These are phyloP conservation scores for Phyllosticta citribraziliensis DNA, from an alignment of 2,329 filamentous ascomycete species.

Conservation along the genomic window DNA sequence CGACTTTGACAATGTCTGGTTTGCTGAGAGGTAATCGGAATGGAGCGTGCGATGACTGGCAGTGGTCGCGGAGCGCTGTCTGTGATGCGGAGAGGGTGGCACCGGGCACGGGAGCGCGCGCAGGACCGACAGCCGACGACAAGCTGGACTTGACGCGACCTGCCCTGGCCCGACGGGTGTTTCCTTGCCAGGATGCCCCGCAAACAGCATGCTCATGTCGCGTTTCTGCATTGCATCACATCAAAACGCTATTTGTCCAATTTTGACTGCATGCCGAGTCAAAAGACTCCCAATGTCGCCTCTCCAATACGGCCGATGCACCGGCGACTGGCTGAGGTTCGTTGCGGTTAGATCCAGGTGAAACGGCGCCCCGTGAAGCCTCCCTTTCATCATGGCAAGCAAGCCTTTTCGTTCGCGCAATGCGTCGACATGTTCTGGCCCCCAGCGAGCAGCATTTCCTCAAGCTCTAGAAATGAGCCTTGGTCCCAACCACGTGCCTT, in stretches of 20 bases:
- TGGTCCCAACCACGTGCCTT: not conserved
- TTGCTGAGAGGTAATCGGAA: not conserved
- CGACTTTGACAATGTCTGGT: not conserved
- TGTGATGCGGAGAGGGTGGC: too few relatives aligned
- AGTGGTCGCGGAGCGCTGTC: not conserved
- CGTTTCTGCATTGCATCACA: not conserved
- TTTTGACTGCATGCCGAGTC: not conserved
- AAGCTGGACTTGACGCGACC: not conserved
- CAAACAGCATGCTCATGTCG: not conserved
- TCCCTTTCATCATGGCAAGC: not conserved
- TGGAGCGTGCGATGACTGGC: not conserved
- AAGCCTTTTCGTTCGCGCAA: not conserved
- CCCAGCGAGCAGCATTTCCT: not conserved
- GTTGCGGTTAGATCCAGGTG: not conserved
- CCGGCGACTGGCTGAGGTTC: not conserved
- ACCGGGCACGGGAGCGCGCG: not conserved
- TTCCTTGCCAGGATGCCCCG: not conserved
- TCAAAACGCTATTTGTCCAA: not conserved
- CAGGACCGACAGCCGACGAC: too few relatives aligned
- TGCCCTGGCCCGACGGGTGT: not conserved
- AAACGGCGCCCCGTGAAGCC: not conserved
- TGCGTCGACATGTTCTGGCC: not conserved
- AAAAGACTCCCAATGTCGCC: not conserved
- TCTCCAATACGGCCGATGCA: not conserved
- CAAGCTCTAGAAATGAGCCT: not conserved